A percentile compares a stretch with the other conserved stretches of the same genome.
These are phyloP conservation scores for Cylindrotheca fusiformis DNA, from an alignment of 108 stramenopile genomes.

Conservation along the genomic window DNA sequence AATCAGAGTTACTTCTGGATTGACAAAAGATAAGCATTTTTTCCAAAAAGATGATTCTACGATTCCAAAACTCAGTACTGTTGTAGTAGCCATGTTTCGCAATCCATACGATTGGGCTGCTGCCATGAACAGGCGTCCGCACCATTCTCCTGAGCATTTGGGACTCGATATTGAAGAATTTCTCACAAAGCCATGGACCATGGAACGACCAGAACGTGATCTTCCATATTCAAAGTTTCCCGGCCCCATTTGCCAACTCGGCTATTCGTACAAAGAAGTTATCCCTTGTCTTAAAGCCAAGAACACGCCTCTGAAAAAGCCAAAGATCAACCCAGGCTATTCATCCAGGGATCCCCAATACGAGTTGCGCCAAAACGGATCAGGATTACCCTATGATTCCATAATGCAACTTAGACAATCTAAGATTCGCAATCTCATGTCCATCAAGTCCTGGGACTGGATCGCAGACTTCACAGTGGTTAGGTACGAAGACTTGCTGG, in stretches of 20 bases:
- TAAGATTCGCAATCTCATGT: constrained; percentile 40
- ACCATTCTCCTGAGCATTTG: constrained; percentile 43
- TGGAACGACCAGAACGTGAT: constrained; percentile 41
- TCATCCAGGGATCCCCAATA: constrained; percentile 12
- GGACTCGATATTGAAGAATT: constrained; percentile 25
- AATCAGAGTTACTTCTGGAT: constrained; percentile 13
- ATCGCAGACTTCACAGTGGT: constrained; percentile 17
- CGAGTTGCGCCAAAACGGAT: constrained; percentile 6
- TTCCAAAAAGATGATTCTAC: constrained; percentile 30
- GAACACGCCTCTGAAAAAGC: background rate
- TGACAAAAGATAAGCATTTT: constrained; percentile 34
- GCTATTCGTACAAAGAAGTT: constrained; percentile 31
- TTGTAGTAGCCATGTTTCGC: constrained; percentile 38
- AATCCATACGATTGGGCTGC: constrained; percentile 52
- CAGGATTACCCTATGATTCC: constrained; percentile 10
- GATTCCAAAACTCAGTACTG: background rate
- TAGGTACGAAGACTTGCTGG: constrained; percentile 45
- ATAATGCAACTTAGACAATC: constrained; percentile 42
- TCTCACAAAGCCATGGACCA: constrained; percentile 40
- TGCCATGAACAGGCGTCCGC: constrained; percentile 40
- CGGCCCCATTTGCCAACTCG: constrained; percentile 27
- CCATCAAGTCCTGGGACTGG: constrained; percentile 3
- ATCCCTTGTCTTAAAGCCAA: constrained; percentile 9
- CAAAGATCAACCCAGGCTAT: constrained; percentile 10
- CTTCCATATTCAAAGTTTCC: constrained; percentile 3